These are phyloP conservation scores for Microsporum canis DNA, from an alignment of 2,329 filamentous ascomycete species.

Conservation along the genomic window DNA sequence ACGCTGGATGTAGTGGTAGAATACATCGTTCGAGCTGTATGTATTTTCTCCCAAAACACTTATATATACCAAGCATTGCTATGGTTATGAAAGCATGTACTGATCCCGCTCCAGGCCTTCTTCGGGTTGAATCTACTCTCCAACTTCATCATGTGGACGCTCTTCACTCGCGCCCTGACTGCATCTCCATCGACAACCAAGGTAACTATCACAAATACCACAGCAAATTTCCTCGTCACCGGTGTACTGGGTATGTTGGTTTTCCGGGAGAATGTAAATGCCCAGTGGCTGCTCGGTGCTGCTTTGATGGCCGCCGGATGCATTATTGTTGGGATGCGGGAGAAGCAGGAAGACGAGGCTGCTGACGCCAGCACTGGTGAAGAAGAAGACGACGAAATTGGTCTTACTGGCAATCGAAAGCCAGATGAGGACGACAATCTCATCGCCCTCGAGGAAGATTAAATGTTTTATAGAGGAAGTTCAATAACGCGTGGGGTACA, in stretches of 20 bases:
- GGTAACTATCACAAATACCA: conserved; percentile 53
- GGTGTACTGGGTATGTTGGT: conserved; percentile 48
- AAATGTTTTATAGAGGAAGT: not conserved
- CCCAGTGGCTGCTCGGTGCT: conserved; percentile 52
- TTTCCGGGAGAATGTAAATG: conserved; percentile 46
- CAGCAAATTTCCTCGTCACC: conserved; percentile 52
- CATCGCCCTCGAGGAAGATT: not conserved
- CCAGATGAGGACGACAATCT: conserved; percentile 7
- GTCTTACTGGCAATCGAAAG: conserved; percentile 6
- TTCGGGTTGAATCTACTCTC: conserved; percentile 51
- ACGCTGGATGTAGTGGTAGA: conserved; percentile 28
- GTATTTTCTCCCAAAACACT: conserved; percentile 17
- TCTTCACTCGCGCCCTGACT: conserved; percentile 52
- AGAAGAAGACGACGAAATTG: conserved; percentile 2
- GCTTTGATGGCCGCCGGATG: conserved; percentile 49
- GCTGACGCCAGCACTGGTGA: conserved; percentile 8
- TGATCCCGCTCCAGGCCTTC: conserved; percentile 36
- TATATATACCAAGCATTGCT: not conserved
- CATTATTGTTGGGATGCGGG: conserved; percentile 51
- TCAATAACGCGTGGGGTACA: not conserved
- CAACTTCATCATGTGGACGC: conserved; percentile 54
- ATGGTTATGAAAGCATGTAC: not conserved
- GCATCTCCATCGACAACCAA: conserved; percentile 50
- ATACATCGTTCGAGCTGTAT: conserved; percentile 41
- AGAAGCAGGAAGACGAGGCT: conserved; percentile 29